These are phyloP conservation scores for Clohesyomyces aquaticus DNA, from an alignment of 495 filamentous ascomycete genomes.

Conservation along the genomic window DNA sequence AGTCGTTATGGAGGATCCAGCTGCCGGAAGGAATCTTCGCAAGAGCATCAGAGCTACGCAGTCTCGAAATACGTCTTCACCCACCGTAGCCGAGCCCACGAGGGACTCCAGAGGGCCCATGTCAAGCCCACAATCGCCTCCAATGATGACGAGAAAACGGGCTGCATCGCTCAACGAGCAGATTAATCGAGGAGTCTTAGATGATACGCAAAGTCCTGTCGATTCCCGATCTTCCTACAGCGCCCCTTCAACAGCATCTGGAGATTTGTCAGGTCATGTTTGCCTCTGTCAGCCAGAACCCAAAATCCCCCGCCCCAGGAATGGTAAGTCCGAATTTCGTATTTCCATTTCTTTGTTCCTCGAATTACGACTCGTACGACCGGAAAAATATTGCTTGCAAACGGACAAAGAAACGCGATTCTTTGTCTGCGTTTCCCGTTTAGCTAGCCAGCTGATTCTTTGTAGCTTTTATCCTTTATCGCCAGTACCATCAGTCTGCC, in stretches of 20 bases:
- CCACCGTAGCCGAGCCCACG: slow-evolving; percentile 12
- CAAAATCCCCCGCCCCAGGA: slow-evolving; percentile 91
- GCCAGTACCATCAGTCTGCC: slow-evolving; percentile 84
- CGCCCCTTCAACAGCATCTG: slow-evolving; percentile 25
- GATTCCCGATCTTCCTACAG: slow-evolving; percentile 39
- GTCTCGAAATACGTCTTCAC: not conserved
- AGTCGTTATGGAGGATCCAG: slow-evolving; percentile 16
- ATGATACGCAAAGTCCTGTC: slow-evolving; percentile 24
- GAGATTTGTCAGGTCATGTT: slow-evolving; percentile 54
- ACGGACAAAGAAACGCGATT: slow-evolving; percentile 32
- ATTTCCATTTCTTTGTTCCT: slow-evolving; percentile 36
- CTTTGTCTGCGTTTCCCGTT: slow-evolving; percentile 38
- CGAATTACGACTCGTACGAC: too few relatives aligned
- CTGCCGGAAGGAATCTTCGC: not conserved
- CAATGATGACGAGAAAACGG: slow-evolving; percentile 39
- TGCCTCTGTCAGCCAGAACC: slow-evolving; percentile 93
- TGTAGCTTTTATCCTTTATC: slow-evolving; percentile 95
- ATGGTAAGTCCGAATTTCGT: slow-evolving; percentile 73
- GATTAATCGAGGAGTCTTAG: slow-evolving; percentile 25
- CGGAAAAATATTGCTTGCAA: not conserved
- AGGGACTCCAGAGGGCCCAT: slow-evolving; percentile 10
- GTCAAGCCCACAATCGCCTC: slow-evolving; percentile 26
- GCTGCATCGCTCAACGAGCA: slow-evolving; percentile 36
- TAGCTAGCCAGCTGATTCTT: slow-evolving; percentile 31
- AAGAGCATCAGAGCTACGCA: slow-evolving; percentile 20